Percentiles rank a stretch among this genome's conserved stretches.
phyloP scores from a whole-genome alignment of 192 early-diverging fungal species.

The Backusella morwellensis region DNA sequence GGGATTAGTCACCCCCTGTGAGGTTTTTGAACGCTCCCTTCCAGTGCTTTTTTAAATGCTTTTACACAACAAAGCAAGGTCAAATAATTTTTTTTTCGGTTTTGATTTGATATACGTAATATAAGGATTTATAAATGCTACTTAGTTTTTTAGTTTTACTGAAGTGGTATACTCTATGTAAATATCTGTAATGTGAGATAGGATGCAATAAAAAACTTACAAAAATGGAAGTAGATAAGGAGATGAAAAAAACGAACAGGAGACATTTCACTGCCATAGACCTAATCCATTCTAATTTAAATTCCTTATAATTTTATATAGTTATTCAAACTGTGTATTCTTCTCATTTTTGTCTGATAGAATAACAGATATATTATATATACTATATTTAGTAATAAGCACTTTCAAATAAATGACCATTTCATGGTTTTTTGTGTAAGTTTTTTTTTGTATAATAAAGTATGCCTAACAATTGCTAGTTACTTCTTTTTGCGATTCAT shows the following conservation, averaged over 20 bases:
- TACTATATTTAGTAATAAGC: too few relatives aligned
- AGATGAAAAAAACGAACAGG: background rate
- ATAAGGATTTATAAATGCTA: background rate
- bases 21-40: background rate
- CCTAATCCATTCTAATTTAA: background rate
- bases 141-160: background rate
- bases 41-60: background rate
- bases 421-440: too few relatives aligned
- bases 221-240: background rate
- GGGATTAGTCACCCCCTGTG: background rate
- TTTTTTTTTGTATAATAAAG: too few relatives aligned
- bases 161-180: background rate
- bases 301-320: too few relatives aligned
- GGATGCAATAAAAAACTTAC: background rate
- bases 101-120: background rate
- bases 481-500: too few relatives aligned
- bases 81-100: background rate
- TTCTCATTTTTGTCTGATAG: too few relatives aligned
- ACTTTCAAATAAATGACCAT: too few relatives aligned
- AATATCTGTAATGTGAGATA: background rate
- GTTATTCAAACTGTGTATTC: too few relatives aligned
- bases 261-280: background rate
- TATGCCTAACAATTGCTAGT: too few relatives aligned
- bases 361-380: too few relatives aligned
- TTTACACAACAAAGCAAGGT: background rate